Percentiles rank a stretch among this genome's conserved stretches.
phyloP scores from a whole-genome alignment of 2,329 filamentous ascomycete species.

The Phialocephala subalpina region DNA sequence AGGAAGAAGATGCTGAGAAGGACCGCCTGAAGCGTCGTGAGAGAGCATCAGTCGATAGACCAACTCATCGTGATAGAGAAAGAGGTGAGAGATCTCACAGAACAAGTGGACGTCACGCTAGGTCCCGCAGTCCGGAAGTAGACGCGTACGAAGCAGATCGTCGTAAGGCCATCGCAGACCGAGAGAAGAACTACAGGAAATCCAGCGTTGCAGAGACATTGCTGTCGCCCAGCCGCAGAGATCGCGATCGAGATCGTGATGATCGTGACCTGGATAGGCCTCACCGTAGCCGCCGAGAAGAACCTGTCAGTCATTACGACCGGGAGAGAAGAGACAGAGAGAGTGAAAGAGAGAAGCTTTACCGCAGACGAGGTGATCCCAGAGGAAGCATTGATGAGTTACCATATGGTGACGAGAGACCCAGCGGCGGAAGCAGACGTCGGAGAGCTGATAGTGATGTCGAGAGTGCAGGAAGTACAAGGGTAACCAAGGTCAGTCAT shows the following conservation, averaged over 20 bases:
- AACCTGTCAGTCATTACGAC: slow-evolving; percentile 75
- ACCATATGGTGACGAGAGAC: slow-evolving; percentile 83
- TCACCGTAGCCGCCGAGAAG: slow-evolving; percentile 64
- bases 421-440: slow-evolving; percentile 71
- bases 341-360: slow-evolving; percentile 87
- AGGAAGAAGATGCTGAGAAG: slow-evolving; percentile 82
- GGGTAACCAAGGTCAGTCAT: slow-evolving; percentile 66
- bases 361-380: slow-evolving; percentile 81
- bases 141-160: slow-evolving; percentile 97
- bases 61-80: slow-evolving; percentile 54
- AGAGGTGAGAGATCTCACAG: slow-evolving; percentile 73
- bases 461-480: slow-evolving; percentile 64
- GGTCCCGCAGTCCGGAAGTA: slow-evolving; percentile 85
- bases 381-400: slow-evolving; percentile 85
- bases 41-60: slow-evolving; percentile 55
- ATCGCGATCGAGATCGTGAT: slow-evolving; percentile 46
- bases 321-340: slow-evolving; percentile 88
- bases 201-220: slow-evolving; percentile 72
- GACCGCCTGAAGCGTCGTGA: slow-evolving; percentile 67
- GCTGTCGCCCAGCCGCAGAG: slow-evolving; percentile 52
- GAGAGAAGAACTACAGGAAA: slow-evolving; percentile 93
- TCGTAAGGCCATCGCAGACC: slow-evolving; percentile 90
- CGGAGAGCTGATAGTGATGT: slow-evolving; percentile 82
- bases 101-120: slow-evolving; percentile 60
- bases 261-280: slow-evolving; percentile 46